Conservation (phyloP, 129 eudicot species). For the Arctium minus region DNA sequence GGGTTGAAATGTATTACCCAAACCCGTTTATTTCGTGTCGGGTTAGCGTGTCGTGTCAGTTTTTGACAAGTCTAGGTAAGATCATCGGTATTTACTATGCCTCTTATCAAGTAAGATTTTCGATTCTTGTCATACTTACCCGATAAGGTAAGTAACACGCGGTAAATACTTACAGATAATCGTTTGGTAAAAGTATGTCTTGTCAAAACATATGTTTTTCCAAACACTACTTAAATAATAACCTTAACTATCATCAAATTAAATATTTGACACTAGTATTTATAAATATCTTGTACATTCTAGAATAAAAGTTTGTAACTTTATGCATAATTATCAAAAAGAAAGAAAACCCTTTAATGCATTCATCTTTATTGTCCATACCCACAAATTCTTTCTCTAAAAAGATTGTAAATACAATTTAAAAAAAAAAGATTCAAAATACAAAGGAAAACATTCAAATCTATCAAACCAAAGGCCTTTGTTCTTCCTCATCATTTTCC, state of each 20-base stretch:
- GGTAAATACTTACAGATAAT: too few relatives aligned
- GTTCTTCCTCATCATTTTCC: conserved; percentile 36
- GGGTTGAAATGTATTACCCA: too few relatives aligned
- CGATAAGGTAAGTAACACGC: too few relatives aligned
- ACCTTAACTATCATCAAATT: not conserved
- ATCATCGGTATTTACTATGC: too few relatives aligned
- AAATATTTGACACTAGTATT: not conserved
- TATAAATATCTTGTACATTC: not conserved
- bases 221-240: not conserved
- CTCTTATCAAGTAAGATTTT: too few relatives aligned
- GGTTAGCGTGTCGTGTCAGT: too few relatives aligned
- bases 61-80: too few relatives aligned
- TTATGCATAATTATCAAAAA: not conserved
- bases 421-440: not conserved
- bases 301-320: not conserved
- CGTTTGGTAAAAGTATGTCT: too few relatives aligned
- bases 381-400: not conserved
- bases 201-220: too few relatives aligned
- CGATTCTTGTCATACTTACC: too few relatives aligned
- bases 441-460: not conserved
- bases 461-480: conserved; percentile 44
- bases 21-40: too few relatives aligned
- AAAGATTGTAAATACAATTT: not conserved
- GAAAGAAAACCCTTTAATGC: not conserved
- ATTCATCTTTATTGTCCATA: not conserved